Conservation (phyloP, 306 rosid genomes). For the Inga leiocalycina region DNA sequence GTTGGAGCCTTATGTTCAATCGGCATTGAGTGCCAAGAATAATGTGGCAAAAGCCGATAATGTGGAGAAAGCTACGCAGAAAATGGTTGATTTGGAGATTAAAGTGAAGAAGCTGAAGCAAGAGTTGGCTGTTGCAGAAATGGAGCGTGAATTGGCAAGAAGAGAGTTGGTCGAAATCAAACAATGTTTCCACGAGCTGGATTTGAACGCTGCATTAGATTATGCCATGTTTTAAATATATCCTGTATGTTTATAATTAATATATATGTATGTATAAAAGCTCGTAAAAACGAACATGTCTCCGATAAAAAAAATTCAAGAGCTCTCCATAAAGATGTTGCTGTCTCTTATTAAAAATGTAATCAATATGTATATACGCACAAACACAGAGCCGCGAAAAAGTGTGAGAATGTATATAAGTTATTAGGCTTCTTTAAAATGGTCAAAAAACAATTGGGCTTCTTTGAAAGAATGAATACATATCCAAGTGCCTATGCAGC, state of each 20-base stretch:
- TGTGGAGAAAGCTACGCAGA: constrained; percentile 10
- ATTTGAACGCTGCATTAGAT: constrained; percentile 38
- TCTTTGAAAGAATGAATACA: background rate
- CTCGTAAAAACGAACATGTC: background rate
- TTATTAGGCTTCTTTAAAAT: background rate
- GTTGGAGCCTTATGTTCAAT: constrained; percentile 45
- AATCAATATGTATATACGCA: background rate
- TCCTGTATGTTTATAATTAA: too few species aligned
- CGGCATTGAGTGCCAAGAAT: constrained; percentile 26
- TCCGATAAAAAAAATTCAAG: background rate
- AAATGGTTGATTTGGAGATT: constrained; percentile 18
- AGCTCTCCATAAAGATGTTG: background rate
- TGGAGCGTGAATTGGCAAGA: constrained; percentile 30
- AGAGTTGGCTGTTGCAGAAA: constrained; percentile 31
- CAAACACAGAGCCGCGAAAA: background rate
- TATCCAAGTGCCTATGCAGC: background rate
- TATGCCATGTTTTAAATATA: constrained; percentile 36
- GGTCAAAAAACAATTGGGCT: background rate
- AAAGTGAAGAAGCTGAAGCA: constrained; percentile 35
- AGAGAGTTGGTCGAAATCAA: constrained; percentile 24
- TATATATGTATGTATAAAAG: background rate
- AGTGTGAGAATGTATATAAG: background rate
- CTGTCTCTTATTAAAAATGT: background rate
- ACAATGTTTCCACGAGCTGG: constrained; percentile 25
- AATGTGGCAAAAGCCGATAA: constrained; percentile 9